phyloP scores from a whole-genome alignment of 2,329 filamentous ascomycete species.

The Dactylonectria estremocensis region DNA sequence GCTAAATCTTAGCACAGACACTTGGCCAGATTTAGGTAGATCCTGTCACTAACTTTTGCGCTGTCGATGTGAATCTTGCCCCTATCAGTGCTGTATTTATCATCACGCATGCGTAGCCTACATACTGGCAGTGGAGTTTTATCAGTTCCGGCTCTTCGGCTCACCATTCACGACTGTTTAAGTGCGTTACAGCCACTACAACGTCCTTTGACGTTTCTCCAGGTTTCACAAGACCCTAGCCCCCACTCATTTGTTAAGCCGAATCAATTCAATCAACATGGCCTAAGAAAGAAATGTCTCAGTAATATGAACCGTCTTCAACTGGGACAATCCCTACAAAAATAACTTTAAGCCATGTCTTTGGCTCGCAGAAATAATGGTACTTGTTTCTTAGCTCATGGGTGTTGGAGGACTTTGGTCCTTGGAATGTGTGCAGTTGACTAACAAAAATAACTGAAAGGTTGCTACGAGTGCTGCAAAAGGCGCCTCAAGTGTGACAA shows the following conservation, averaged over 20 bases:
- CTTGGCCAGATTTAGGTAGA: neutral
- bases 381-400: slow-evolving; percentile 11
- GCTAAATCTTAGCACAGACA: neutral
- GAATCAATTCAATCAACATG: neutral
- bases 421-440: neutral
- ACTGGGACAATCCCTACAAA: neutral
- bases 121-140: slow-evolving; percentile 4
- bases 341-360: slow-evolving; percentile 41
- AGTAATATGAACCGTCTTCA: neutral
- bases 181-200: neutral
- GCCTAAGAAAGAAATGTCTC: neutral
- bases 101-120: slow-evolving; percentile 24
- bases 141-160: neutral
- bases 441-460: slow-evolving; percentile 54
- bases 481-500: slow-evolving; percentile 59
- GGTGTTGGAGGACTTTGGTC: neutral
- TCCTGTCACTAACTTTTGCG: neutral
- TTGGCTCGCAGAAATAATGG: slow-evolving; percentile 48
- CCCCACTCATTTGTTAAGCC: neutral
- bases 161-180: neutral
- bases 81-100: slow-evolving; percentile 11
- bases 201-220: neutral
- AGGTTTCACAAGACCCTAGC: neutral
- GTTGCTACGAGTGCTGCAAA: slow-evolving; percentile 57
- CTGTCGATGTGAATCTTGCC: neutral